phyloP scores from a whole-genome alignment of 2,329 filamentous ascomycete species.

The Fusarium bulbicola region DNA sequence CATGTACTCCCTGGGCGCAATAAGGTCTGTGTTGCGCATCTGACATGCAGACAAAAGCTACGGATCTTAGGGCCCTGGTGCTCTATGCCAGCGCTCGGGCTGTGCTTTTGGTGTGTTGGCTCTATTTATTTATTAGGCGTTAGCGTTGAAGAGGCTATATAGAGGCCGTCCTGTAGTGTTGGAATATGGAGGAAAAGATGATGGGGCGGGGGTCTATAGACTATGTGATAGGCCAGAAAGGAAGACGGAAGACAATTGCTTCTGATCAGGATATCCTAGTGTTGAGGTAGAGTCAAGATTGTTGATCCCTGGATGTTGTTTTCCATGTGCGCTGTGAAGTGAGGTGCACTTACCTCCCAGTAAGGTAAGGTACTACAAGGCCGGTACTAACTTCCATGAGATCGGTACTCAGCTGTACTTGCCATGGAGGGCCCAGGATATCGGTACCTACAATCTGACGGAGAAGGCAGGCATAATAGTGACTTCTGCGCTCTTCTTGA shows the following conservation, averaged over 20 bases:
- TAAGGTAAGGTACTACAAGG: neutral
- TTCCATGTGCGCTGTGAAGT: neutral
- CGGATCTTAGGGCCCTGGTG: constrained; percentile 1
- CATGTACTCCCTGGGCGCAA: constrained; percentile 1
- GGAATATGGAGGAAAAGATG: neutral
- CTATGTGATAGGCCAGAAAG: neutral
- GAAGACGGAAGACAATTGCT: neutral
- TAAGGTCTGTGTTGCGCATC: constrained; percentile 26
- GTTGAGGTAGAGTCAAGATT: neutral
- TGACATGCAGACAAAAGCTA: constrained; percentile 20
- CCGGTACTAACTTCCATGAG: neutral
- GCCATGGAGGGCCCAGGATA: neutral
- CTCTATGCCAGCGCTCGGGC: constrained; percentile 18
- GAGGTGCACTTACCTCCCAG: neutral
- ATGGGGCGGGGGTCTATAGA: neutral
- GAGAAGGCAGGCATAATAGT: neutral
- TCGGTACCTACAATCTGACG: neutral
- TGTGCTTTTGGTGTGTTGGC: neutral
- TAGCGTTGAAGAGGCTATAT: neutral
- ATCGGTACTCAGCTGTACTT: neutral
- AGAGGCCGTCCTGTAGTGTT: neutral
- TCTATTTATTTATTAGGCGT: neutral
- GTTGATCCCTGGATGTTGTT: neutral
- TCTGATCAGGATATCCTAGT: neutral
- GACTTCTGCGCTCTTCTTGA: neutral